Percentiles rank a stretch among this genome's conserved stretches.
Evolutionary conservation across 2,329 filamentous ascomycete species (phyloP).

Genomic region (Dothideomycetes sp.): DNA sequence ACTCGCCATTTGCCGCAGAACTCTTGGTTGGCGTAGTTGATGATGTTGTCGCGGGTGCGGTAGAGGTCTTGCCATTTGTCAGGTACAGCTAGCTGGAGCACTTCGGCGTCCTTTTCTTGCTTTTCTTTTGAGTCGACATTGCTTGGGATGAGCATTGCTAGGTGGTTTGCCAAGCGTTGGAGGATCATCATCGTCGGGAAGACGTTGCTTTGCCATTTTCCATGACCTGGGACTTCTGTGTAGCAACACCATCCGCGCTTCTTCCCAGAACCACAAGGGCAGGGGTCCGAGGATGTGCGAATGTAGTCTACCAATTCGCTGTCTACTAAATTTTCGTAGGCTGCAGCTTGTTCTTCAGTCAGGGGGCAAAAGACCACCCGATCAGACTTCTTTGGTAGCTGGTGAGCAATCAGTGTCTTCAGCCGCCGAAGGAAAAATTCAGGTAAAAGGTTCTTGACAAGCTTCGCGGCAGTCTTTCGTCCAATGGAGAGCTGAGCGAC

Average conservation of each 20-base stretch:
- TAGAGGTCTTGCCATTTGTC: slow-evolving; percentile 66
- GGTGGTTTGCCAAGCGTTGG: slow-evolving; percentile 83
- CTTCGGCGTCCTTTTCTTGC: slow-evolving; percentile 64
- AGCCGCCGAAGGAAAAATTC: slow-evolving; percentile 84
- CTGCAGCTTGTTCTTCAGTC: slow-evolving; percentile 66
- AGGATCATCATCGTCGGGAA: slow-evolving; percentile 76
- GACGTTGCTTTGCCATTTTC: slow-evolving; percentile 62
- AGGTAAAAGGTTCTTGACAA: slow-evolving; percentile 79
- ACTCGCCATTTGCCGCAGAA: slow-evolving; percentile 98
- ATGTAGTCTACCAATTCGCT: slow-evolving; percentile 61
- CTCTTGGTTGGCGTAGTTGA: slow-evolving; percentile 72
- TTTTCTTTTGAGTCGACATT: slow-evolving; percentile 56
- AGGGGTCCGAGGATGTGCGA: slow-evolving; percentile 54
- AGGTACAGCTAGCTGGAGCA: slow-evolving; percentile 64
- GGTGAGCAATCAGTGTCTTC: slow-evolving; percentile 84
- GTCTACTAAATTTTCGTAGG: slow-evolving; percentile 73
- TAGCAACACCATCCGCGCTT: slow-evolving; percentile 77
- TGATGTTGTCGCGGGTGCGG: slow-evolving; percentile 62
- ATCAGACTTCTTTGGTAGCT: slow-evolving; percentile 90
- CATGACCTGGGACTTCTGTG: slow-evolving; percentile 46
- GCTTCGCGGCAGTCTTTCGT: slow-evolving; percentile 68
- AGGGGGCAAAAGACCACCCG: slow-evolving; percentile 90
- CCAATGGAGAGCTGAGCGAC: slow-evolving; percentile 69
- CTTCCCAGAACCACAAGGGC: slow-evolving; percentile 57
- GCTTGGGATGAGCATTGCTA: slow-evolving; percentile 73